Evolutionary conservation across 2,329 filamentous ascomycete species (phyloP).

Genomic region (Penicillium decumbens): DNA sequence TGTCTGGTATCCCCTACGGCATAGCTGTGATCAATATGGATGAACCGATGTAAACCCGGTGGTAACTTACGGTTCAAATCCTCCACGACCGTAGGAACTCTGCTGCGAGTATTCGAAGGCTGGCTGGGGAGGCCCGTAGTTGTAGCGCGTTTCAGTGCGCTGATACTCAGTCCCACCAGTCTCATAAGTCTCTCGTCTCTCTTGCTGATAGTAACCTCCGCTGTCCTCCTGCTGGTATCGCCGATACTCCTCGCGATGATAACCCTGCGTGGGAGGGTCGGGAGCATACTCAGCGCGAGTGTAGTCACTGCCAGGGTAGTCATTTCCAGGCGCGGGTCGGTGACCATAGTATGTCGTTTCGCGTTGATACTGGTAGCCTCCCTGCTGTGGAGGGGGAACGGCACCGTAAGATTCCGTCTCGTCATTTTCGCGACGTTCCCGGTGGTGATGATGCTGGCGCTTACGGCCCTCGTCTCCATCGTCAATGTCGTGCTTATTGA

Average conservation of each 20-base stretch:
- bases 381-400: conserved; percentile 1
- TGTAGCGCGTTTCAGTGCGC: conserved; percentile 16
- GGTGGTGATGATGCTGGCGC: conserved; percentile 1
- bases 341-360: conserved; percentile 16
- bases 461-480: conserved; percentile 5
- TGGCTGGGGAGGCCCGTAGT: conserved; percentile 14
- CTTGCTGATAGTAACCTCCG: conserved; percentile 17
- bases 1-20: conserved; percentile 17
- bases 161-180: conserved; percentile 15
- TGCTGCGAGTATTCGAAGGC: conserved; percentile 12
- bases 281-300: conserved; percentile 3
- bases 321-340: conserved; percentile 8
- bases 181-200: conserved; percentile 16
- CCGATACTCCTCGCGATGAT: conserved; percentile 16
- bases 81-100: conserved; percentile 11
- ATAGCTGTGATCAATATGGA: conserved; percentile 8
- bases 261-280: conserved; percentile 9
- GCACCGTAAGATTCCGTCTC: conserved; percentile 13
- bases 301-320: conserved; percentile 2
- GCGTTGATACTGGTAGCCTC: conserved; percentile 17
- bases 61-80: conserved; percentile 22
- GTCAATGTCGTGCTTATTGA: conserved; percentile 6
- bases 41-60: background rate
- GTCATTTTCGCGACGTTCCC: conserved; percentile 7
- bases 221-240: conserved; percentile 11